Evolutionary conservation across 352 stramenopile genomes (phyloP).

Genomic region (Aphanomyces astaci): DNA sequence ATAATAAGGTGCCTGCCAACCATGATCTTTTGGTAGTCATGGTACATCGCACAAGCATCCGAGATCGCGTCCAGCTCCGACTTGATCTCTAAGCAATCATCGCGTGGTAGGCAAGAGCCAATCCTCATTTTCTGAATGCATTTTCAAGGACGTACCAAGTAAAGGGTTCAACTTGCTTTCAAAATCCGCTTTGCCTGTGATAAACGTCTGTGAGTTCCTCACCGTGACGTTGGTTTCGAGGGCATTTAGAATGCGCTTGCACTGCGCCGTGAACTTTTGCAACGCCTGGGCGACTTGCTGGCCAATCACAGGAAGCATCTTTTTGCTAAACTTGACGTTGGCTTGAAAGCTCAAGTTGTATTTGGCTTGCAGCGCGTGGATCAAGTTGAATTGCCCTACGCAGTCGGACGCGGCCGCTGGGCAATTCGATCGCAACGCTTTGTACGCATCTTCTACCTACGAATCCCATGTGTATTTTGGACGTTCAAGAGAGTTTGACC

Average conservation of each 20-base stretch:
- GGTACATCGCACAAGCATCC: constrained; percentile 46
- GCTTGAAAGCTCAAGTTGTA: constrained; percentile 42
- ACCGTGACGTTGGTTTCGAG: constrained; percentile 34
- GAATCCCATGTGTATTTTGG: background rate
- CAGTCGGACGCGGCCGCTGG: constrained; percentile 29
- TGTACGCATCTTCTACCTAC: constrained; percentile 48
- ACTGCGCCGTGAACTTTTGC: constrained; percentile 44
- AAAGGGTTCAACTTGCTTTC: constrained; percentile 33
- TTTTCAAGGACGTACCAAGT: background rate
- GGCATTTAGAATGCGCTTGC: constrained; percentile 40
- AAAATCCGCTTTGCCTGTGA: constrained; percentile 52
- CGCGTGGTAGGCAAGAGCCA: background rate
- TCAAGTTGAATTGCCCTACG: constrained; percentile 35
- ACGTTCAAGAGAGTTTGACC: no score
- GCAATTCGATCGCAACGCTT: constrained; percentile 39
- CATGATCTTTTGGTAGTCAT: constrained; percentile 64
- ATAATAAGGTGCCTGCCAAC: background rate
- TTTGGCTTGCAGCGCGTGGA: constrained; percentile 42
- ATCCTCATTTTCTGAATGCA: no score
- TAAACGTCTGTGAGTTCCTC: constrained; percentile 26
- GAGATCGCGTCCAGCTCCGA: constrained; percentile 42
- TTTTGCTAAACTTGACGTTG: constrained; percentile 52
- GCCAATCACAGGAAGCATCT: constrained; percentile 58
- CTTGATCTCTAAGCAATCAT: constrained; percentile 42
- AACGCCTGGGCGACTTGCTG: constrained; percentile 53